Evolutionary conservation across 2,329 filamentous ascomycete species (phyloP).

Genomic region (Botrytis tulipae): DNA sequence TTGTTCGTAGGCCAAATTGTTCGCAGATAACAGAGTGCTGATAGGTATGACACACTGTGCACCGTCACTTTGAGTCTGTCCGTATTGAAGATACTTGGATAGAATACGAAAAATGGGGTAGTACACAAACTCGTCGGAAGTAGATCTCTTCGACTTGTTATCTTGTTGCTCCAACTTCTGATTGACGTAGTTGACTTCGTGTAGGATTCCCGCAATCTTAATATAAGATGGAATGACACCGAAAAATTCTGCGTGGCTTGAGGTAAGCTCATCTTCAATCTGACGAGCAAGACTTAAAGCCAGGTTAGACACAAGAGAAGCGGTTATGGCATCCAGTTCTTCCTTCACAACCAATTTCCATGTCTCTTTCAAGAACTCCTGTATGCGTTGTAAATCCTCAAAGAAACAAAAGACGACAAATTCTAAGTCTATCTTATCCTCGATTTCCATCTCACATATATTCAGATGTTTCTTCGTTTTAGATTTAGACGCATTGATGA

Average conservation of each 20-base stretch:
- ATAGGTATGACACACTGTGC: neutral
- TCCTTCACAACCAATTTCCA: neutral
- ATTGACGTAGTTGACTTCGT: neutral
- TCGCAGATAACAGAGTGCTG: too few relatives aligned
- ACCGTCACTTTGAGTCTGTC: neutral
- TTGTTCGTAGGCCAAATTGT: too few relatives aligned
- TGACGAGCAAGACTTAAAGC: neutral
- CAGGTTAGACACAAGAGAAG: neutral
- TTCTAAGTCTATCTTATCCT: neutral
- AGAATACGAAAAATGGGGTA: neutral
- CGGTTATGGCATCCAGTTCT: neutral
- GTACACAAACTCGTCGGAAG: neutral
- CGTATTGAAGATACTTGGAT: neutral
- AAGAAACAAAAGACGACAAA: conserved; percentile 8
- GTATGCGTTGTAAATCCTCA: neutral
- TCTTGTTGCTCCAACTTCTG: neutral
- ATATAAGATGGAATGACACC: neutral
- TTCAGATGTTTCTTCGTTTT: neutral
- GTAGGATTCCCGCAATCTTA: neutral
- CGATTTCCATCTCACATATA: neutral
- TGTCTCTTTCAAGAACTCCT: neutral
- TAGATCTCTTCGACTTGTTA: neutral
- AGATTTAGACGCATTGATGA: neutral
- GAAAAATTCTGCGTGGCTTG: neutral
- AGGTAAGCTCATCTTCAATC: neutral